phyloP scores from a whole-genome alignment of 2,329 filamentous ascomycete genomes.

The Zymoseptoria brevis region DNA sequence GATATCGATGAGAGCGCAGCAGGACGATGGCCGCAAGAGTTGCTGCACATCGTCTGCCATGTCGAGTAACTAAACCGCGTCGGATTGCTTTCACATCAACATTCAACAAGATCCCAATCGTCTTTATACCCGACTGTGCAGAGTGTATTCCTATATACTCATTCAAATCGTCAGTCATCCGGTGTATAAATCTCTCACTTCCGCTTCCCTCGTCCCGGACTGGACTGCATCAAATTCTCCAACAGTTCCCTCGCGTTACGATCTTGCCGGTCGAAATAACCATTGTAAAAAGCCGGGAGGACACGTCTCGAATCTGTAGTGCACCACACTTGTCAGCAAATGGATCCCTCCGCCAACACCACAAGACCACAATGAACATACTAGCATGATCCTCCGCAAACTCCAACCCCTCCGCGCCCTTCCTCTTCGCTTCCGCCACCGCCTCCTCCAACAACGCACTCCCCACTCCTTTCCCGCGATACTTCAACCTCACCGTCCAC shows the following conservation, averaged over 20 bases:
- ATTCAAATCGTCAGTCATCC: slow-evolving; percentile 1
- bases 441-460: slow-evolving; percentile 65
- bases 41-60: no score
- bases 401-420: slow-evolving; percentile 60
- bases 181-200: slow-evolving; percentile 4
- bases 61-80: no score
- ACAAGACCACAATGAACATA: slow-evolving; percentile 32
- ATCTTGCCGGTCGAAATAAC: slow-evolving; percentile 52
- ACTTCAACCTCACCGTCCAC: slow-evolving; percentile 68
- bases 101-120: neutral
- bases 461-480: slow-evolving; percentile 65
- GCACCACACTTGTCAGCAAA: slow-evolving; percentile 6
- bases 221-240: slow-evolving; percentile 28
- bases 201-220: slow-evolving; percentile 22
- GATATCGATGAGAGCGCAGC: no score
- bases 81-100: neutral
- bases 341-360: neutral
- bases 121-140: slow-evolving; percentile 5
- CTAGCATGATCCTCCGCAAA: slow-evolving; percentile 76
- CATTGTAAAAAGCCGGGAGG: slow-evolving; percentile 56
- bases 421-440: slow-evolving; percentile 58
- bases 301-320: slow-evolving; percentile 44
- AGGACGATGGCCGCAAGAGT: no score
- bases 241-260: slow-evolving; percentile 42
- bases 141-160: neutral